Evolutionary conservation across 805 yeast species (phyloP), one percentile per base, ranked within the genome.

Genomic region (Blastobotrys americana): DNA sequence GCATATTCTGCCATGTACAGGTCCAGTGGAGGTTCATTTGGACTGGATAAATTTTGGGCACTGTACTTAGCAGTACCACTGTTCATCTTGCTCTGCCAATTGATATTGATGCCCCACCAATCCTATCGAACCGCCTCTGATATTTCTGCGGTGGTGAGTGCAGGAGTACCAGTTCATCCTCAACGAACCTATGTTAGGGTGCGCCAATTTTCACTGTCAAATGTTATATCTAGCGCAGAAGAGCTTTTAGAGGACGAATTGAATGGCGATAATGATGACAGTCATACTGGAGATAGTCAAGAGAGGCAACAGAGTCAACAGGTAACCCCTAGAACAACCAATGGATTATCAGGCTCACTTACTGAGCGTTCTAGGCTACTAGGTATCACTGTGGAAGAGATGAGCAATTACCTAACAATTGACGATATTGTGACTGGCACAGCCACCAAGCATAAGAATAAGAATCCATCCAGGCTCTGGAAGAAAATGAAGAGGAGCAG

Each of bases 61-160:
- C 55, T 61, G 48, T 89, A 84, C 63, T 60, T 85, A 55, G 55
- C 77, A 4, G 93, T 89, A 4, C 97, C 97, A 0, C 43, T 77
- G 0, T 88, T 87, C 61, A 85, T 89, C 34, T 61, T 83, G 10
- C 21, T 78, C 2, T 84, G 90, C 54, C 95, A 88, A 63, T 25
- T 81, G 13, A 70, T 78, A 28, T 68, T 90, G 19, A 87, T 89
- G 96, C 97, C 97, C 6, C 64, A 61, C 31, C 8, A 13, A 25
- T 8, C 31, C 10, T 25, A 25, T 25, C 31, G 31, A 25, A 25
- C 31, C 13, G 31, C 31, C 10, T 25, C 31, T 13, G 31, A 25
- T 13, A 8, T 25, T 8, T 8, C 10, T 8, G 31, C 31, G 31
- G 31, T 25, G 8, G 31, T 25, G 8, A 25, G 10, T 25, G 31